These are phyloP conservation scores for Alternaria triticina DNA, from an alignment of 2,329 filamentous ascomycete species.

Conservation along the genomic window DNA sequence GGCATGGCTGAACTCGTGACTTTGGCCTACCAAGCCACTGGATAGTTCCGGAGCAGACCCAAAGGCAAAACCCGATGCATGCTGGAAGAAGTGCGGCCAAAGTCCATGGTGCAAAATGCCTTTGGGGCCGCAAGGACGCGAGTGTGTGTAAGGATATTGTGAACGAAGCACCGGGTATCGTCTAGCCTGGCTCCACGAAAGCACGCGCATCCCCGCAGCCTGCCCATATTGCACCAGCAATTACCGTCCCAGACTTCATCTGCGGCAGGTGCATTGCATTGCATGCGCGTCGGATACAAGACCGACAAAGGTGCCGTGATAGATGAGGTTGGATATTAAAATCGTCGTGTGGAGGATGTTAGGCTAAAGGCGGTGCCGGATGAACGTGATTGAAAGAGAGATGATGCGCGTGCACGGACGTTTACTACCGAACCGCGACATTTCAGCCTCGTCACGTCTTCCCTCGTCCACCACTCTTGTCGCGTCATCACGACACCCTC, in stretches of 20 bases:
- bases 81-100: not conserved
- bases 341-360: constrained; percentile 30
- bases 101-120: not conserved
- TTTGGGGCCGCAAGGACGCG: not conserved
- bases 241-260: constrained; percentile 27
- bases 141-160: constrained; percentile 25
- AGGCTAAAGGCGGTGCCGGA: constrained; percentile 39
- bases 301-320: constrained; percentile 26
- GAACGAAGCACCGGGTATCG: constrained; percentile 28
- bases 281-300: constrained; percentile 20
- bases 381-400: constrained; percentile 29
- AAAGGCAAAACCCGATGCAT: constrained; percentile 11
- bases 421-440: constrained; percentile 10
- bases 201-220: constrained; percentile 21
- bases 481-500: constrained; percentile 17
- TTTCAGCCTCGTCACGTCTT: constrained; percentile 34
- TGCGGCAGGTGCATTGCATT: constrained; percentile 24
- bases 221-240: constrained; percentile 31
- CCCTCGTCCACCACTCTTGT: constrained; percentile 26
- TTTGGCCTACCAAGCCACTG: constrained; percentile 14
- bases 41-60: constrained; percentile 10
- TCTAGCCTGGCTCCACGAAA: constrained; percentile 28
- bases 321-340: constrained; percentile 40
- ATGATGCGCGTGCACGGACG: constrained; percentile 28
- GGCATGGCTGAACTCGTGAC: constrained; percentile 15